These are phyloP conservation scores for Podaxis rugospora DNA, from an alignment of 768 basidiomycete species.

Conservation along the genomic window DNA sequence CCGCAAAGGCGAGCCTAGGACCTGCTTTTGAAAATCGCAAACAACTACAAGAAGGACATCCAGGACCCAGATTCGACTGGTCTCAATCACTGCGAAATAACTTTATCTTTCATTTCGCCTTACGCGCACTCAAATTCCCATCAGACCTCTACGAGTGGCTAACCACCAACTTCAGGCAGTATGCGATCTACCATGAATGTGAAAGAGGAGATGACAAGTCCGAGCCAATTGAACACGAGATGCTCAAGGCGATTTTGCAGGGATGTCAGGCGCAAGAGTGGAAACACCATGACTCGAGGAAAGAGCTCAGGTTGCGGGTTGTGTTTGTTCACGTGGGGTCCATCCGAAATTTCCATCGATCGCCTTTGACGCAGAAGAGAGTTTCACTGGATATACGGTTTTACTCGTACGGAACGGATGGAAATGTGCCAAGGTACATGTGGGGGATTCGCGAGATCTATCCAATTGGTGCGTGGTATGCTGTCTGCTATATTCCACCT, in stretches of 20 bases:
- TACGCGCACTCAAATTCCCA: constrained; percentile 46
- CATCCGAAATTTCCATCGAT: constrained; percentile 39
- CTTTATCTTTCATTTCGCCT: constrained; percentile 29
- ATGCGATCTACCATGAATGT: constrained; percentile 48
- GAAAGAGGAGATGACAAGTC: constrained; percentile 26
- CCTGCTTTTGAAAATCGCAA: not conserved
- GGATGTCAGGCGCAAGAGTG: constrained; percentile 5
- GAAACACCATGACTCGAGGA: constrained; percentile 3
- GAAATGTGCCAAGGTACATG: constrained; percentile 38
- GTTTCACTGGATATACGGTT: constrained; percentile 49
- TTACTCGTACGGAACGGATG: constrained; percentile 65
- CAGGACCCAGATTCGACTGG: not conserved
- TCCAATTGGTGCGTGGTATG: constrained; percentile 49
- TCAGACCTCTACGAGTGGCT: constrained; percentile 44
- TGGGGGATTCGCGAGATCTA: constrained; percentile 70
- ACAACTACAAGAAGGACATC: not conserved
- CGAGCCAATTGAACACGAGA: constrained; percentile 37
- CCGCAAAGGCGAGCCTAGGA: not conserved
- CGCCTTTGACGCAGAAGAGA: constrained; percentile 47
- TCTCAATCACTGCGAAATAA: not conserved
- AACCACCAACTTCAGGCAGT: constrained; percentile 21
- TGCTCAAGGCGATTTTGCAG: constrained; percentile 15
- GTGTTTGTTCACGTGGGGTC: constrained; percentile 68
- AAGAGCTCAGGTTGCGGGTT: constrained; percentile 23
- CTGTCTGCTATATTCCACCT: not conserved